Evolutionary conservation across 164 flowering plant species (phyloP).

Genomic region (Macadamia tetraphylla): DNA sequence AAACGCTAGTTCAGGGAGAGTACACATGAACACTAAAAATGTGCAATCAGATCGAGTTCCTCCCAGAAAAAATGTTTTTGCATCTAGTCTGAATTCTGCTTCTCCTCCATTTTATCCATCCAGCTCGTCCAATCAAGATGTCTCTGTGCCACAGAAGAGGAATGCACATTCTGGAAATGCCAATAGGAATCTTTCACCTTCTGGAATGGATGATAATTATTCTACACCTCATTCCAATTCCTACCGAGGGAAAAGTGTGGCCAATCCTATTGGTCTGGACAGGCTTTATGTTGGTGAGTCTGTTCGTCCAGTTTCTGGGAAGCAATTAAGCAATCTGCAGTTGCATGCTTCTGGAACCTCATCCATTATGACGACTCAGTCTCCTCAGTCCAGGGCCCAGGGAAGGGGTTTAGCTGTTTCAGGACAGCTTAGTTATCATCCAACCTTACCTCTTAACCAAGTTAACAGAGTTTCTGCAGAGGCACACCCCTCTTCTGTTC

Average conservation of each 20-base stretch:
- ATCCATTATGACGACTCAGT: constrained; percentile 24
- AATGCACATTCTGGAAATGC: constrained; percentile 41
- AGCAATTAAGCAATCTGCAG: constrained; percentile 33
- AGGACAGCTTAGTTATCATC: constrained; percentile 45
- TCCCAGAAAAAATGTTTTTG: constrained; percentile 44
- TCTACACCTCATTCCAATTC: constrained; percentile 36
- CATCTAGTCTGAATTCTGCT: constrained; percentile 77
- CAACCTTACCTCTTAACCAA: constrained; percentile 35
- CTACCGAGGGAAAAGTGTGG: constrained; percentile 52
- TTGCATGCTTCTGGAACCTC: constrained; percentile 41
- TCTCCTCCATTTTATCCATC: constrained; percentile 99
- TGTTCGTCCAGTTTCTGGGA: constrained; percentile 32
- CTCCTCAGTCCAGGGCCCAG: constrained; percentile 40
- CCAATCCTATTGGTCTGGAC: constrained; percentile 42
- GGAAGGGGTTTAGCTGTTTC: constrained; percentile 44
- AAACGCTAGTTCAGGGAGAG: constrained; percentile 34
- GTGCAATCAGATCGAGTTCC: constrained; percentile 36
- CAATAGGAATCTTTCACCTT: constrained; percentile 30
- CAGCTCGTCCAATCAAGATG: constrained; percentile 70
- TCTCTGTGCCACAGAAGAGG: constrained; percentile 36
- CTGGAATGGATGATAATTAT: constrained; percentile 31
- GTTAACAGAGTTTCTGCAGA: constrained; percentile 36
- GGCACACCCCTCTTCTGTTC: constrained; percentile 28
- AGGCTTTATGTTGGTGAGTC: constrained; percentile 47
- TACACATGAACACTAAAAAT: constrained; percentile 27